Evolutionary conservation across 139 green algal genomes (phyloP).

Genomic region (Eudorina sp.): DNA sequence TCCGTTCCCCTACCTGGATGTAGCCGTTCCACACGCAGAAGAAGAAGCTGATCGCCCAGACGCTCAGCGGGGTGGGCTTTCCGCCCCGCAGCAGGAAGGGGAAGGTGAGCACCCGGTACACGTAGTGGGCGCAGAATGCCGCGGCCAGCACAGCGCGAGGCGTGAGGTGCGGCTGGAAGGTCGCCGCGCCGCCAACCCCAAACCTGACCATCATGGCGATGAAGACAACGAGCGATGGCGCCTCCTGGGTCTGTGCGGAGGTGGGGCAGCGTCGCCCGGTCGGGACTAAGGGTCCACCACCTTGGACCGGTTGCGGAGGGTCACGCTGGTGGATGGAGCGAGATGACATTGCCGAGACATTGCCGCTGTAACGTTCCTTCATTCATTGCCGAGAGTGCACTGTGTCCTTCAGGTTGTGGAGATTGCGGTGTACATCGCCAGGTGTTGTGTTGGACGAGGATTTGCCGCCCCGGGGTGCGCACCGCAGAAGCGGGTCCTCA

Average conservation of each 20-base stretch:
- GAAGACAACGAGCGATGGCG: constrained; percentile 16
- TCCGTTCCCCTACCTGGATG: constrained; percentile 76
- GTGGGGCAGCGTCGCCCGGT: no score
- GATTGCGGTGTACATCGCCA: no score
- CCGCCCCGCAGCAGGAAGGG: constrained; percentile 63
- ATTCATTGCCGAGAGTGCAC: no score
- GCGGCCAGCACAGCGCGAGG: constrained; percentile 34
- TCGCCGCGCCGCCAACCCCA: not conserved
- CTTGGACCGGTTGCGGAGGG: no score
- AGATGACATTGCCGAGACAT: no score
- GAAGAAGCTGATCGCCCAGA: constrained; percentile 68
- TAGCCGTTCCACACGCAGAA: constrained; percentile 86
- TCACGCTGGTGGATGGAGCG: no score
- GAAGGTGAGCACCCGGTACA: constrained; percentile 71
- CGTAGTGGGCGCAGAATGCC: constrained; percentile 69
- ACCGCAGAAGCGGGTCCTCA: no score
- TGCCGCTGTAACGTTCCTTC: no score
- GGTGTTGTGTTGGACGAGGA: no score
- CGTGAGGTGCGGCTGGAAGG: not conserved
- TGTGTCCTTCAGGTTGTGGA: no score
- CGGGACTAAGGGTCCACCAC: no score
- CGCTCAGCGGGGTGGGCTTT: constrained; percentile 72
- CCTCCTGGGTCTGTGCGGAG: constrained; percentile 46
- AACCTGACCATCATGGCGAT: not conserved
- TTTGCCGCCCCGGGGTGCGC: no score